These are phyloP conservation scores for Chiua virens DNA, from an alignment of 768 basidiomycete species.

Conservation along the genomic window DNA sequence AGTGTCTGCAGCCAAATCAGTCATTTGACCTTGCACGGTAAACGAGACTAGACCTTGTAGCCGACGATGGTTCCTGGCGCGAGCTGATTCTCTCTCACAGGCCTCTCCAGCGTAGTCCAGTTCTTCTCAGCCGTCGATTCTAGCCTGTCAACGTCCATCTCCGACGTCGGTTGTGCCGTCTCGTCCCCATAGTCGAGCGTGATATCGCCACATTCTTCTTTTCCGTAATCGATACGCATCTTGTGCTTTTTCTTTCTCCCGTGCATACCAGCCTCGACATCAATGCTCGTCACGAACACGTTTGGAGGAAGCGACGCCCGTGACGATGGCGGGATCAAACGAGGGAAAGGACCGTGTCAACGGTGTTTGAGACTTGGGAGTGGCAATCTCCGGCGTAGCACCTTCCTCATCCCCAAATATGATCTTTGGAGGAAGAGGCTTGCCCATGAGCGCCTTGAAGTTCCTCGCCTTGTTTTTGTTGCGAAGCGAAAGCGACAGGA, in stretches of 20 bases:
- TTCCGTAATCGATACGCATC: conserved; percentile 36
- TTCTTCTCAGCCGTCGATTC: conserved; percentile 10
- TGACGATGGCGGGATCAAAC: conserved; percentile 64
- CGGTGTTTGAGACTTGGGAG: too few relatives aligned
- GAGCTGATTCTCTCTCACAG: conserved; percentile 30
- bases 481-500: conserved; percentile 50
- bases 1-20: conserved; percentile 43
- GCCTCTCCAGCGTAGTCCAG: conserved; percentile 20
- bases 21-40: neutral
- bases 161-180: neutral
- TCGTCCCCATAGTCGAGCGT: conserved; percentile 13
- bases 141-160: conserved; percentile 4
- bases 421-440: conserved; percentile 49
- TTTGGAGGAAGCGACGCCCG: conserved; percentile 56
- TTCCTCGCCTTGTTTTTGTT: conserved; percentile 78
- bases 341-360: conserved; percentile 24
- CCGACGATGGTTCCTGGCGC: conserved; percentile 37
- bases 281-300: conserved; percentile 70
- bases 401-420: conserved; percentile 40
- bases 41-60: conserved; percentile 45
- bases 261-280: conserved; percentile 53
- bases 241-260: conserved; percentile 38
- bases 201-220: neutral
- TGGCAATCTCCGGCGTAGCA: neutral
- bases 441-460: conserved; percentile 53